These are phyloP conservation scores for Trichoderma breve DNA, from an alignment of 2,329 filamentous ascomycete species.

Conservation along the genomic window DNA sequence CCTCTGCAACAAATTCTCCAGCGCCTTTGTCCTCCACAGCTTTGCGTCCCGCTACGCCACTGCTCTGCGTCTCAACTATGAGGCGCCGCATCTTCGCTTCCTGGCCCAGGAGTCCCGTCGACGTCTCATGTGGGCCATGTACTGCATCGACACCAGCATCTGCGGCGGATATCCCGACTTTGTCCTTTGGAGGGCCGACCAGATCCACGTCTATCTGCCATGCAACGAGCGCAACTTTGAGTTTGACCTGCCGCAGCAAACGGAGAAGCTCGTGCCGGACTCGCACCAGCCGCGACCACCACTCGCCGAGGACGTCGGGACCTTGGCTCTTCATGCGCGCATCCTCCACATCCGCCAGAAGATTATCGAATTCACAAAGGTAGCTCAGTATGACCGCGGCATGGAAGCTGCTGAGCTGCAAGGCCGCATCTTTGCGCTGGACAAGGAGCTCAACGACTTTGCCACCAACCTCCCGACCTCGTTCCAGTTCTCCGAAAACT, in stretches of 20 bases:
- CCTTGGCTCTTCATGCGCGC: conserved; percentile 55
- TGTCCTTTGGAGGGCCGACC: conserved; percentile 43
- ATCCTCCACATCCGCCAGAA: conserved; percentile 55
- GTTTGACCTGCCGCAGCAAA: conserved; percentile 55
- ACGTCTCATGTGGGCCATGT: conserved; percentile 45
- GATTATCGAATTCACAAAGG: conserved; percentile 54
- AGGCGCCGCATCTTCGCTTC: conserved; percentile 40
- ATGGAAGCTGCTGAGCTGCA: conserved; percentile 45
- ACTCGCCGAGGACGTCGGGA: conserved; percentile 52
- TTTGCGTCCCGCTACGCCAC: conserved; percentile 44
- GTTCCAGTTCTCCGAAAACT: conserved; percentile 58
- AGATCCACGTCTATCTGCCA: conserved; percentile 42
- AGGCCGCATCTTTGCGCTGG: conserved; percentile 44
- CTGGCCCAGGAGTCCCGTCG: conserved; percentile 44
- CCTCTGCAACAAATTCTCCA: conserved; percentile 43
- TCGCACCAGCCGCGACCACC: conserved; percentile 41
- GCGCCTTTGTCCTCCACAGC: conserved; percentile 45
- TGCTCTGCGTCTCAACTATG: conserved; percentile 44
- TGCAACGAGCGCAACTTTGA: conserved; percentile 50
- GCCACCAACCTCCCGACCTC: conserved; percentile 53
- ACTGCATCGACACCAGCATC: conserved; percentile 43
- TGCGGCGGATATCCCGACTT: conserved; percentile 46
- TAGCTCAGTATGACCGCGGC: conserved; percentile 36
- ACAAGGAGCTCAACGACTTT: conserved; percentile 52
- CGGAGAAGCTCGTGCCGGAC: conserved; percentile 50